Percentiles rank a stretch among this genome's conserved stretches.
Conservation (phyloP, 495 filamentous ascomycete species). For the Aspergillus nidulans region DNA sequence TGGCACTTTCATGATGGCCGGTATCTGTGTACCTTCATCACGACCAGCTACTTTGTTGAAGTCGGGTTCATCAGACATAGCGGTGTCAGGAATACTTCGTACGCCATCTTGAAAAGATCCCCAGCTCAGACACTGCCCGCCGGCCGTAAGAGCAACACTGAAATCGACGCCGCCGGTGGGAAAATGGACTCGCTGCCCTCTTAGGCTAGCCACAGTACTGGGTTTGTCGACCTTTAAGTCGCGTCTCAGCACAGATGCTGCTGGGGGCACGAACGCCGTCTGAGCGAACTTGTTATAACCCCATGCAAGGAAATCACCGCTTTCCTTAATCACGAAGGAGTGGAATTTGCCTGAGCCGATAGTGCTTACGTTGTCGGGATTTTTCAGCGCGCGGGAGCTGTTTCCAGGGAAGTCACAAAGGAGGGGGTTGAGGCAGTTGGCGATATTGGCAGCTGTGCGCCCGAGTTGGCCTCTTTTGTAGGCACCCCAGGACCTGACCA, state of each 20-base stretch:
- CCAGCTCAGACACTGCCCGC: constrained; percentile 63
- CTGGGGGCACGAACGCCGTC: constrained; percentile 43
- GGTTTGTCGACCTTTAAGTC: too few relatives aligned
- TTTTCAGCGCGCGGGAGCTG: neutral
- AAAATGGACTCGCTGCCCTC: constrained; percentile 39
- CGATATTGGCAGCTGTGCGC: constrained; percentile 59
- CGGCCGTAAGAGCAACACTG: constrained; percentile 55
- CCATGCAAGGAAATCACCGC: constrained; percentile 62
- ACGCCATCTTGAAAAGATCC: constrained; percentile 64
- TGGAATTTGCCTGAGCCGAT: constrained; percentile 65
- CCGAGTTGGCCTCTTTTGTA: constrained; percentile 71
- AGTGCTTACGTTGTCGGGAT: constrained; percentile 27
- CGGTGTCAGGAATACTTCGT: constrained; percentile 50
- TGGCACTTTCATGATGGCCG: constrained; percentile 49
- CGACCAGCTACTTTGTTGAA: too few relatives aligned
- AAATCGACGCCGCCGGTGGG: constrained; percentile 69
- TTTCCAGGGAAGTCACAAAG: neutral
- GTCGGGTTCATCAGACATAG: constrained; percentile 25
- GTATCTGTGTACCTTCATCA: neutral
- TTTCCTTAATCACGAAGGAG: constrained; percentile 61
- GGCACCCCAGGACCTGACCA: constrained; percentile 65
- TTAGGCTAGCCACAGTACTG: constrained; percentile 44
- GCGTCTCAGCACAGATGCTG: too few relatives aligned
- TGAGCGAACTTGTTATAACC: constrained; percentile 73
- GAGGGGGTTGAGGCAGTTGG: constrained; percentile 41